Evolutionary conservation across 441 rosid genomes (phyloP).

Genomic region (Corymbia citriodora): DNA sequence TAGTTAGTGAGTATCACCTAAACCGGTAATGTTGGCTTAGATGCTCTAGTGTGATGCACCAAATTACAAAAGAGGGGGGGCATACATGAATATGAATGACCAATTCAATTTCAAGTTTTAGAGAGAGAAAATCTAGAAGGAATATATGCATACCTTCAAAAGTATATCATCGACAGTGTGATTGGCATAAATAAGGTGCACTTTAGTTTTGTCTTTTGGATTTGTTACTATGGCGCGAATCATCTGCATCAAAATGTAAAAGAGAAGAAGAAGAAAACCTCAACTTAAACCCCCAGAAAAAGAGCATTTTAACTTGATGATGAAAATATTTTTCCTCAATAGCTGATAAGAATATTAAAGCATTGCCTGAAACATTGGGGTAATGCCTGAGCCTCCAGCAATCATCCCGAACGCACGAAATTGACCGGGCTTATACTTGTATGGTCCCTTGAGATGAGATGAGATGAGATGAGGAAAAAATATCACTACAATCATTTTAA

Average conservation of each 20-base stretch:
- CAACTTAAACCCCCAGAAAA: neutral
- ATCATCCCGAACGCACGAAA: conserved; percentile 8
- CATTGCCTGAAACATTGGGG: conserved; percentile 14
- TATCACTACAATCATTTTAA: neutral
- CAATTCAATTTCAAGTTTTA: neutral
- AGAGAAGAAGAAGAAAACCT: neutral
- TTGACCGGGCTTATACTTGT: conserved; percentile 3
- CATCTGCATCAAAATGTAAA: neutral
- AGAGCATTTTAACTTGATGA: neutral
- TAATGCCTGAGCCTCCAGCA: conserved; percentile 10
- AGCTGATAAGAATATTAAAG: neutral
- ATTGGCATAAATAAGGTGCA: conserved; percentile 13
- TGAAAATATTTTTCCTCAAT: too few species aligned
- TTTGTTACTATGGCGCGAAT: conserved; percentile 14
- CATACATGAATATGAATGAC: neutral
- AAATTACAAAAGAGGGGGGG: neutral
- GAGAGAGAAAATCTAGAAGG: neutral
- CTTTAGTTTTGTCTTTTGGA: conserved; percentile 11
- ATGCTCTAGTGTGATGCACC: neutral
- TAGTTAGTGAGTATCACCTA: neutral
- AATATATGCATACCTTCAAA: conserved; percentile 5
- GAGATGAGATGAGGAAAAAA: neutral
- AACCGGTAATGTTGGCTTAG: neutral
- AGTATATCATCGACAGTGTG: conserved; percentile 7
- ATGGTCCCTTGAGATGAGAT: conserved; percentile 9